Evolutionary conservation across 306 rosid species (phyloP).

Genomic region (Vigna nakashimae): DNA sequence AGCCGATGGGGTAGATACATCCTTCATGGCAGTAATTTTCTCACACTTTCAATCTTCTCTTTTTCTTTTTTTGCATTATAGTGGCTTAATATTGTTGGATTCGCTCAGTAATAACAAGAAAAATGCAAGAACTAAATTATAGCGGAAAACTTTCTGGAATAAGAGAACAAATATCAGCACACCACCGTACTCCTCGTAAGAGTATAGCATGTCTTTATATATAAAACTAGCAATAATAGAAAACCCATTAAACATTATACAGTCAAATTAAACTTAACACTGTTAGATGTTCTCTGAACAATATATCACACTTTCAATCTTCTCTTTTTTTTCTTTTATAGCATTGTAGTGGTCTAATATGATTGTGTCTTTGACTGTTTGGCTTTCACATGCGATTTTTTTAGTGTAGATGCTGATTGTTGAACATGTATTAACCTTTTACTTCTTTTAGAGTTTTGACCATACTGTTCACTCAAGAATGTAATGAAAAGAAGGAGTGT

Average conservation of each 20-base stretch:
- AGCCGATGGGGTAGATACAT: conserved; percentile 76
- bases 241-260: no score
- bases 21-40: conserved; percentile 65
- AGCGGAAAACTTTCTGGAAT: no score
- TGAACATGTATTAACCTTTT: not conserved
- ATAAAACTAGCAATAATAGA: no score
- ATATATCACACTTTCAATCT: conserved; percentile 25
- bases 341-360: not conserved
- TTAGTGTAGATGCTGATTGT: not conserved
- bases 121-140: no score
- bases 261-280: no score
- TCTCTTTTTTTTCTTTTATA: not conserved
- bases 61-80: not conserved
- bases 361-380: not conserved
- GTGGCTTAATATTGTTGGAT: not conserved
- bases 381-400: not conserved
- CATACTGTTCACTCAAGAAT: not conserved
- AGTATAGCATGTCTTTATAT: no score
- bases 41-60: conserved; percentile 28
- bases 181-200: no score
- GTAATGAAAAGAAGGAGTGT: not conserved
- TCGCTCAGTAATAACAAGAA: no score
- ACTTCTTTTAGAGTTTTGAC: not conserved
- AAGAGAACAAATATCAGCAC: no score
- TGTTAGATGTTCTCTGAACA: no score